Evolutionary conservation across 2,329 filamentous ascomycete species (phyloP).

Genomic region (Botrytis aclada): DNA sequence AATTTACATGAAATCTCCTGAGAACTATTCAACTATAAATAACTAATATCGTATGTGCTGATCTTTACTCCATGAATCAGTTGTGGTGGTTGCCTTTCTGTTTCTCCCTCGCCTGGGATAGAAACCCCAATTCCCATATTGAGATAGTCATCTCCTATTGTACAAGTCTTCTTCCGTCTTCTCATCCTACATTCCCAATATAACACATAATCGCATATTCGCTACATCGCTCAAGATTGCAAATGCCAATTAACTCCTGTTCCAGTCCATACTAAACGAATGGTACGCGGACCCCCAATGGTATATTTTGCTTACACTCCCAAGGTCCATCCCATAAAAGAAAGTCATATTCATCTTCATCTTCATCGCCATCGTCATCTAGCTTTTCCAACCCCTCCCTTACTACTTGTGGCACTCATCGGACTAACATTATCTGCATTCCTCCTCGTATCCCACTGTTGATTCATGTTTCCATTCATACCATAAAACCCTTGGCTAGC

Average conservation of each 20-base stretch:
- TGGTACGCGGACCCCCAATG: conserved; percentile 8
- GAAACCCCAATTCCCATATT: neutral
- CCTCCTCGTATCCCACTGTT: conserved; percentile 20
- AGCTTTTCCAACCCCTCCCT: conserved; percentile 32
- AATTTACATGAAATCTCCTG: neutral
- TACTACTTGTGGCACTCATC: conserved; percentile 25
- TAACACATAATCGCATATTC: neutral
- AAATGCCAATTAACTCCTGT: conserved; percentile 11
- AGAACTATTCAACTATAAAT: conserved; percentile 14
- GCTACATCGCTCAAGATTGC: conserved; percentile 1
- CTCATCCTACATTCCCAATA: neutral
- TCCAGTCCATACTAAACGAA: conserved; percentile 16
- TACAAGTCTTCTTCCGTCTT: neutral
- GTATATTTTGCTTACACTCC: conserved; percentile 18
- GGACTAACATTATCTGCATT: conserved; percentile 26
- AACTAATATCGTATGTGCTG: conserved; percentile 1
- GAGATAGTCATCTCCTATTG: neutral
- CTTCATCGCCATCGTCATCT: conserved; percentile 21
- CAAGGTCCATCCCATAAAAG: conserved; percentile 11
- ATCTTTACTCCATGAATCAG: neutral
- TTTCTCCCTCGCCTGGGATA: neutral
- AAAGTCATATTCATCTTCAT: conserved; percentile 15
- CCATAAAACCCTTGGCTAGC: conserved; percentile 13
- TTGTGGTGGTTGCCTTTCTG: neutral
- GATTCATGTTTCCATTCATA: conserved; percentile 12